Base-by-base conservation (phyloP, 2,329 filamentous ascomycete species). In the Diaporthe caulivora region DNA sequence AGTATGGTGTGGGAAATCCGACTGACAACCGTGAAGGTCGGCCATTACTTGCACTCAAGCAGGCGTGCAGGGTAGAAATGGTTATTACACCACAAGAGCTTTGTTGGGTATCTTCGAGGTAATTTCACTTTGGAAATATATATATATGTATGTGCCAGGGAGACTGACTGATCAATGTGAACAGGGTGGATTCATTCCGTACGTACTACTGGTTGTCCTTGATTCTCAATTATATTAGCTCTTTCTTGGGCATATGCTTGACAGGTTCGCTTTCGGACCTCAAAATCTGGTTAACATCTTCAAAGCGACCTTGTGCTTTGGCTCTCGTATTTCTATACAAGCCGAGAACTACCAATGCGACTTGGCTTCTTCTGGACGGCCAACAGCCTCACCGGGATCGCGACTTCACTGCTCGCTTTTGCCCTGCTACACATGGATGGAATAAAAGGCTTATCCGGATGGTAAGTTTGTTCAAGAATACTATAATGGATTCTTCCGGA, bases 291-390 rank as follows among this genome's bases (percentile, higher is more conserved):
- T 11, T 65, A 51, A 65, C 29, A n/a, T 8, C 1, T 24, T 17
- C 13, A 3, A 37, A 65, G 62, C 5, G 81, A 82, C 70, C 73
- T 81, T 0, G 78, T 81, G 9, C 74, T 82, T 18, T 82, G 80
- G 79, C 74, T 82, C n/a, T 80, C 78, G 34, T 82, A 82, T 31
- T 82, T 81, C 51, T 82, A 82, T 57, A 82, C 79, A 1, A 80
- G 79, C 0, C 77, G 78, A 34, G 83, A 85, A 70, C 76, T 85
- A 0, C 82, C 83, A 6, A 82, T 84, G 71, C 80, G 83, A 2
- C 76, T 84, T 15, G 82, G 68, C 31, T 81, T 80, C 71, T 85
- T 85, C 75, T 84, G 83, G 83, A 82, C 81, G 4, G 78, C 81
- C 0, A 73, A 82, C 42, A 81, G 80, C 4, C 71, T 78, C 0